A percentile compares a stretch with the other conserved stretches of the same genome.
Evolutionary conservation across 1,139 yeast genomes (phyloP).

Genomic region (Lodderomyces jiufengensis): DNA sequence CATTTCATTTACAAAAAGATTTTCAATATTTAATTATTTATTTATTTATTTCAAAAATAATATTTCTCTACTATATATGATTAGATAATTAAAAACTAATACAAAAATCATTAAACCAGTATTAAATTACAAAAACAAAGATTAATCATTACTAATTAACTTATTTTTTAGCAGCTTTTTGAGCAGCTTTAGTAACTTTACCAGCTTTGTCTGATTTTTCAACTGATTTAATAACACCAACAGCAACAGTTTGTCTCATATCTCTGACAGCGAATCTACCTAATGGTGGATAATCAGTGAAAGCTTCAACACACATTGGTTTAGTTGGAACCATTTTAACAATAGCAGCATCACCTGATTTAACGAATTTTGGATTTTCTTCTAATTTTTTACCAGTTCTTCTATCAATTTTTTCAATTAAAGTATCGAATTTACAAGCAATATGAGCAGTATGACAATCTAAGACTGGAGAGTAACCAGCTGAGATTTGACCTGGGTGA

Average conservation of each 20-base stretch:
- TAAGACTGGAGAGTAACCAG: constrained; percentile 91
- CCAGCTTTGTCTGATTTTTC: constrained; percentile 93
- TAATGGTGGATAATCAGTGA: constrained; percentile 97
- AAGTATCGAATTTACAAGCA: constrained; percentile 86
- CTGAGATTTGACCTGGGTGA: constrained; percentile 93
- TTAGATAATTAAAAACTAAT: neutral
- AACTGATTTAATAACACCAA: constrained; percentile 99
- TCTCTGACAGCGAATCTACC: constrained; percentile 99
- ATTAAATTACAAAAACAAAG: no score
- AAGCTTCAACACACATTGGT: constrained; percentile 97
- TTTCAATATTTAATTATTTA: no score
- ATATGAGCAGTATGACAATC: constrained; percentile 96
- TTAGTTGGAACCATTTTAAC: constrained; percentile 89
- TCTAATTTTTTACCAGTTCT: constrained; percentile 88
- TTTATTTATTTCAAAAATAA: no score
- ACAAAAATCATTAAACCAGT: no score
- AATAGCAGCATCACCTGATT: constrained; percentile 93
- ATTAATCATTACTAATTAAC: constrained; percentile 12
- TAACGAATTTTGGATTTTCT: constrained; percentile 80
- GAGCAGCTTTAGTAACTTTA: constrained; percentile 99
- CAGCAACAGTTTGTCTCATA: constrained; percentile 99
- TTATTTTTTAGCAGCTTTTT: constrained; percentile 97
- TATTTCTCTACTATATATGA: neutral
- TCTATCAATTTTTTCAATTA: constrained; percentile 88
- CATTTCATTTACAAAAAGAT: neutral